Conservation (phyloP, 2,329 filamentous ascomycete species). For the Venturia asperata region DNA sequence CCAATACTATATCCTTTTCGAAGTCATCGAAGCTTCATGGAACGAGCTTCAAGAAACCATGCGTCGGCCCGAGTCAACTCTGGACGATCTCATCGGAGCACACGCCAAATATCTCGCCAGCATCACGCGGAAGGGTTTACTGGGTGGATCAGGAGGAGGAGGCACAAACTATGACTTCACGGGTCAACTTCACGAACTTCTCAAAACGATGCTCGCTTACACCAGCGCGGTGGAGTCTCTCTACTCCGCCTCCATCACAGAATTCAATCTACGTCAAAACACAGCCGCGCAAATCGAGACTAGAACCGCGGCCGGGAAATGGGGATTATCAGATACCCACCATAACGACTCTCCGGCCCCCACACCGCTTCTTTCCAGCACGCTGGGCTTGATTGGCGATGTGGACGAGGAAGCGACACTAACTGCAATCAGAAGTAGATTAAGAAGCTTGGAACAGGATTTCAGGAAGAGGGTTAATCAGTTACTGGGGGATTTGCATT, state of each 20-base stretch:
- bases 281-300: constrained; percentile 64
- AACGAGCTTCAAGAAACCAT: constrained; percentile 78
- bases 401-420: constrained; percentile 56
- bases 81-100: constrained; percentile 90
- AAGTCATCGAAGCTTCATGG: constrained; percentile 97
- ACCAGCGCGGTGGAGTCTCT: constrained; percentile 89
- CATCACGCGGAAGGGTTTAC: constrained; percentile 91
- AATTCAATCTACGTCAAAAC: constrained; percentile 89
- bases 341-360: constrained; percentile 31
- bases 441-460: constrained; percentile 63
- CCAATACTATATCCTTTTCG: constrained; percentile 97
- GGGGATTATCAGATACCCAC: constrained; percentile 54
- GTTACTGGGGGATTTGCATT: constrained; percentile 80
- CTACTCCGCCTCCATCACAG: constrained; percentile 89
- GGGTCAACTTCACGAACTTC: constrained; percentile 80
- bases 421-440: constrained; percentile 64
- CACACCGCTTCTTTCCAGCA: constrained; percentile 24
- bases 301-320: constrained; percentile 56
- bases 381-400: constrained; percentile 23
- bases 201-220: constrained; percentile 90
- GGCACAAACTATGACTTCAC: constrained; percentile 60
- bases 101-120: constrained; percentile 85
- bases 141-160: constrained; percentile 40
- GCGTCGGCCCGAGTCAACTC: constrained; percentile 74
- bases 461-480: constrained; percentile 74